phyloP scores from a whole-genome alignment of 805 yeast species.

The Candida yuanshanica region DNA sequence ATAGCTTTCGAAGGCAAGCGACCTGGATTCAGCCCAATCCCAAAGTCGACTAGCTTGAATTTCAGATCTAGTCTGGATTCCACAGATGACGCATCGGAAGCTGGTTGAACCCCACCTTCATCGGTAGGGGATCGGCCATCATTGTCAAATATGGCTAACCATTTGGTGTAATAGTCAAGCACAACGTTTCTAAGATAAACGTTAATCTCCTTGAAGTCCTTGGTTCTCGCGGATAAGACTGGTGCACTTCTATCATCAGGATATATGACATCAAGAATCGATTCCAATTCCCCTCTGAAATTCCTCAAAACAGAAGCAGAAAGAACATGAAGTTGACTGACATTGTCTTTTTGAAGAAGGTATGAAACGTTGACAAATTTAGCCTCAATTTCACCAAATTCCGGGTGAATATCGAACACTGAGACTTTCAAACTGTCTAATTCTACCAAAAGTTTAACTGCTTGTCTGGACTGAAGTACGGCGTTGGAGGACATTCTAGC shows the following conservation, averaged over 20 bases:
- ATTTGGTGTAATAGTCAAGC: conserved; percentile 53
- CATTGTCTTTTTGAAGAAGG: conserved; percentile 13
- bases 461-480: conserved; percentile 16
- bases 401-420: conserved; percentile 18
- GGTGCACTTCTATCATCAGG: conserved; percentile 33
- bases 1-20: conserved; percentile 48
- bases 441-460: conserved; percentile 7
- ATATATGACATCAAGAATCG: conserved; percentile 28
- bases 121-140: conserved; percentile 6
- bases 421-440: conserved; percentile 11
- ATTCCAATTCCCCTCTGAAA: conserved; percentile 18
- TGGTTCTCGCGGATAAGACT: conserved; percentile 33
- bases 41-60: conserved; percentile 40
- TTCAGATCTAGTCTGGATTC: conserved; percentile 12
- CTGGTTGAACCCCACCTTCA: conserved; percentile 6
- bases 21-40: conserved; percentile 60
- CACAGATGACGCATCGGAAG: conserved; percentile 3
- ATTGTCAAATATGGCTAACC: conserved; percentile 44
- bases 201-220: conserved; percentile 31
- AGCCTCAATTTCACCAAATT: conserved; percentile 30
- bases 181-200: conserved; percentile 41
- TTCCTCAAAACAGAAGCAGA: conserved; percentile 10
- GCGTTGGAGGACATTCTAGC: conserved; percentile 18
- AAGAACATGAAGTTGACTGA: conserved; percentile 16
- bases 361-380: conserved; percentile 11